Evolutionary conservation across 2,329 filamentous ascomycete species (phyloP), one percentile per base, ranked within the genome.

Genomic region (Botrytis porri): DNA sequence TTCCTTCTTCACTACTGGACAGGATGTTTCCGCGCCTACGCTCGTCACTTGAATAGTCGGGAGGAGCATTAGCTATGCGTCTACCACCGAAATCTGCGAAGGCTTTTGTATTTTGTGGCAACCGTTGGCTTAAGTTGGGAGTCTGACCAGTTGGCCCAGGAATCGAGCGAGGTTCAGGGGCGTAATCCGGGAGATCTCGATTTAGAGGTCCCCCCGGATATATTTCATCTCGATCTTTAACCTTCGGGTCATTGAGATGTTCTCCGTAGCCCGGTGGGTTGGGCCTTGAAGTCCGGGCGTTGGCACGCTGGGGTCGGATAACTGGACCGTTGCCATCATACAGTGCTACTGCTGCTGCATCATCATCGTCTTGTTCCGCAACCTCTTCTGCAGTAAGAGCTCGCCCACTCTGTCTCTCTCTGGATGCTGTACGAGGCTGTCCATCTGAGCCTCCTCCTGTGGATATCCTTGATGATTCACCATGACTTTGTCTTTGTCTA

Each of bases 91-190:
- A 61, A n/a, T 4, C n/a, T n/a, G 22, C 12, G 22, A 12, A 4
- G 25, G 48, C 10, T 6, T 10, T 18, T 22, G 45, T 4, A 10
- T 7, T 6, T 35, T 4, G 22, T 37, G 35, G 35, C 22, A 39
- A 22, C 20, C 20, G 16, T 18, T 3, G 3, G 60, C 35, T 14
- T 1, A 62, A 37, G 3, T 25, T 12, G 18, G 25, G 35, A n/a
- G 35, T 62, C 60, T n/a, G 35, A 39, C 22, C 22, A 41, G 60
- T 62, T n/a, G 60, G 12, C 22, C 7, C 7, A 8, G 35, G 22
- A 8, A 16, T 2, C 1, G 59, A 39, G 14, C 6, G 22, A 7
- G 59, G 32, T 3, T 37, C 14, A 14, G 0, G 0, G 4, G 4
- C 7, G 7, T n/a, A 62, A 16, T 3, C 10, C 1, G 59, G 59